A percentile compares a stretch with the other conserved stretches of the same genome.
These are phyloP conservation scores for Cercophora samala DNA, from an alignment of 495 filamentous ascomycete species.

Conservation along the genomic window DNA sequence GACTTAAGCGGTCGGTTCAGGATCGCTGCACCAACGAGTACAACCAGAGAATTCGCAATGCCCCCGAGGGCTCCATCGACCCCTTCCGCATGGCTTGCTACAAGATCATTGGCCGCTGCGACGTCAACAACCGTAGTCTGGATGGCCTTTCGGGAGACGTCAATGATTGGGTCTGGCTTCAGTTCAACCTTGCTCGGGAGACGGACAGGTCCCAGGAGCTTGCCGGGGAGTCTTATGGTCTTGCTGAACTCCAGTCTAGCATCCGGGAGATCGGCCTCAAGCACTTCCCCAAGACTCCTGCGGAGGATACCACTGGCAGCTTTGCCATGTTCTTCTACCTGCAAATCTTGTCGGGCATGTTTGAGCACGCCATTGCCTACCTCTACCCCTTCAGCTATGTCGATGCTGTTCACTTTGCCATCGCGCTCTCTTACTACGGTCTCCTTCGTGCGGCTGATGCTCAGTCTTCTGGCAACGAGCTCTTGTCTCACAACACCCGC, in stretches of 20 bases:
- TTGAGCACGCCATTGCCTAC: constrained; percentile 88
- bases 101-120: constrained; percentile 94
- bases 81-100: constrained; percentile 97
- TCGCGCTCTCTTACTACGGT: constrained; percentile 86
- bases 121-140: constrained; percentile 72
- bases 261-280: constrained; percentile 84
- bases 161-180: constrained; percentile 97
- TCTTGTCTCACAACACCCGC: constrained; percentile 66
- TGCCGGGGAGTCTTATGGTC: constrained; percentile 81
- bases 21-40: constrained; percentile 86
- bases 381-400: constrained; percentile 85
- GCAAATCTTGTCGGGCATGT: constrained; percentile 86
- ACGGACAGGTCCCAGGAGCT: constrained; percentile 76
- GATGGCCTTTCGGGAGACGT: constrained; percentile 77
- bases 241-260: constrained; percentile 79
- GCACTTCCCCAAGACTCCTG: constrained; percentile 71
- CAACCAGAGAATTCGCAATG: constrained; percentile 74
- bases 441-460: constrained; percentile 80
- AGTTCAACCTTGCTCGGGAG: constrained; percentile 88
- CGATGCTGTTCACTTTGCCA: constrained; percentile 91
- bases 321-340: constrained; percentile 91
- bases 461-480: constrained; percentile 63
- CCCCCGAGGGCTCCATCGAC: constrained; percentile 82
- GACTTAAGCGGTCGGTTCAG: constrained; percentile 71
- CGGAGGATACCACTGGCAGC: constrained; percentile 64